phyloP scores from a whole-genome alignment of 75 land plant genomes.

The Azolla pinnata region DNA sequence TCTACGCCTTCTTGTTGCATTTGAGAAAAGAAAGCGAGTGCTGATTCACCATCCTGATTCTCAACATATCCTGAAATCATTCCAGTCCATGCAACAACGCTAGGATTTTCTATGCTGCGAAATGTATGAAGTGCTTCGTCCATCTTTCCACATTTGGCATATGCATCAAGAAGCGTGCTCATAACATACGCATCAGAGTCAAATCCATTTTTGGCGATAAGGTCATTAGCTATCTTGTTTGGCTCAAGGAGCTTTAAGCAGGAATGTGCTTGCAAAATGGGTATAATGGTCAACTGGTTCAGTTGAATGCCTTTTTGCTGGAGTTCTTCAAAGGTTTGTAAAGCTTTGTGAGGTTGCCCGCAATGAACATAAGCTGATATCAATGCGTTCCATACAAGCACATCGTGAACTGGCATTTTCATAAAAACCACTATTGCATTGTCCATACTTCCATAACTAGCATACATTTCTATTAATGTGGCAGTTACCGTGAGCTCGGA shows the following conservation, averaged over 20 bases:
- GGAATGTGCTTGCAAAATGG: slow-evolving; percentile 8
- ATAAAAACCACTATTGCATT: slow-evolving; percentile 12
- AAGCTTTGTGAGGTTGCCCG: slow-evolving; percentile 4
- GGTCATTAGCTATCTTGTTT: background rate
- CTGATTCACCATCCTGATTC: slow-evolving; percentile 1
- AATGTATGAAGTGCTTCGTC: slow-evolving; percentile 3
- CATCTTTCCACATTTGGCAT: slow-evolving; percentile 15
- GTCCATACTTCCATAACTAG: slow-evolving; percentile 11
- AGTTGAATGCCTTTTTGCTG: slow-evolving; percentile 3
- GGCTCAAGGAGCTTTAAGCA: background rate
- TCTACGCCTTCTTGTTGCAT: background rate
- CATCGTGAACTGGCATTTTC: slow-evolving; percentile 10
- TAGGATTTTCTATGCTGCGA: slow-evolving; percentile 1
- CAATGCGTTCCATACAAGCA: slow-evolving; percentile 19
- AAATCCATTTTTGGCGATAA: background rate
- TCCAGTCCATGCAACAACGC: slow-evolving; percentile 15
- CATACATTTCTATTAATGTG: slow-evolving; percentile 20
- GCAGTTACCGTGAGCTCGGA: slow-evolving; percentile 7
- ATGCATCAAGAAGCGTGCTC: slow-evolving; percentile 7
- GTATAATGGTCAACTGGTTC: slow-evolving; percentile 3
- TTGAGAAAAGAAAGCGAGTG: slow-evolving; percentile 1
- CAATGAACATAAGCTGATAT: slow-evolving; percentile 17
- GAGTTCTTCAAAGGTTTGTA: slow-evolving; percentile 8
- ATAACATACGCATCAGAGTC: slow-evolving; percentile 9
- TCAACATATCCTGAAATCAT: slow-evolving; percentile 13